Conservation (phyloP, 306 rosid species). For the Trifolium pratense region DNA sequence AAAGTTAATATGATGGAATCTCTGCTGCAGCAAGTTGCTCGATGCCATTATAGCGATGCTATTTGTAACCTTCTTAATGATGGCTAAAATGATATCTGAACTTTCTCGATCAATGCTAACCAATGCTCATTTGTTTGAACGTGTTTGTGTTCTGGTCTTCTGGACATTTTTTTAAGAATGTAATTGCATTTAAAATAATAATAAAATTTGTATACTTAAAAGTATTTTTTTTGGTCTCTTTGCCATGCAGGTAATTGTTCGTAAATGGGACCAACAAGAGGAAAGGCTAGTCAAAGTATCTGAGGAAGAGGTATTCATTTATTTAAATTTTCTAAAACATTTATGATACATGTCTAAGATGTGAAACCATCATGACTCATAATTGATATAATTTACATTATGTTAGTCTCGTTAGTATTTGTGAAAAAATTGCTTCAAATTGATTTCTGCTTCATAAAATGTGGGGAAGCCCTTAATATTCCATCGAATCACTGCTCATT, state of each 20-base stretch:
- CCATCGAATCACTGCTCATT: constrained; percentile 15
- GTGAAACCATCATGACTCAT: background rate
- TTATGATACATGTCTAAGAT: constrained; percentile 1
- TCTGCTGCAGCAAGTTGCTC: no score
- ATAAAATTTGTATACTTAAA: constrained; percentile 4
- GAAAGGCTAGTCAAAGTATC: constrained; percentile 67
- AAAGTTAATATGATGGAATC: background rate
- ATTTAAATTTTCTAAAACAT: constrained; percentile 7
- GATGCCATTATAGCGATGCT: background rate
- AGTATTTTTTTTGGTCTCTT: constrained; percentile 33
- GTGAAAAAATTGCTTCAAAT: constrained; percentile 11
- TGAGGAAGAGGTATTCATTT: constrained; percentile 76
- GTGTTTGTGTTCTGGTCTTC: constrained; percentile 22
- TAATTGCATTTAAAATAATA: background rate
- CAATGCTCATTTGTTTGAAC: constrained; percentile 1
- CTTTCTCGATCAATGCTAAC: background rate
- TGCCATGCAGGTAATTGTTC: constrained; percentile 69
- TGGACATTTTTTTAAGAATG: constrained; percentile 17
- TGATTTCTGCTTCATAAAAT: constrained; percentile 6
- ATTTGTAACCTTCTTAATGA: constrained; percentile 9
- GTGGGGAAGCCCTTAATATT: constrained; percentile 3
- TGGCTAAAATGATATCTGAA: constrained; percentile 6
- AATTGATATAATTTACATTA: constrained; percentile 8
- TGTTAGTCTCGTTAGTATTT: constrained; percentile 18
- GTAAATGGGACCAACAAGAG: constrained; percentile 75